Base-by-base conservation (phyloP, 345 rosid species). In the Pseudoturritis turrita region DNA sequence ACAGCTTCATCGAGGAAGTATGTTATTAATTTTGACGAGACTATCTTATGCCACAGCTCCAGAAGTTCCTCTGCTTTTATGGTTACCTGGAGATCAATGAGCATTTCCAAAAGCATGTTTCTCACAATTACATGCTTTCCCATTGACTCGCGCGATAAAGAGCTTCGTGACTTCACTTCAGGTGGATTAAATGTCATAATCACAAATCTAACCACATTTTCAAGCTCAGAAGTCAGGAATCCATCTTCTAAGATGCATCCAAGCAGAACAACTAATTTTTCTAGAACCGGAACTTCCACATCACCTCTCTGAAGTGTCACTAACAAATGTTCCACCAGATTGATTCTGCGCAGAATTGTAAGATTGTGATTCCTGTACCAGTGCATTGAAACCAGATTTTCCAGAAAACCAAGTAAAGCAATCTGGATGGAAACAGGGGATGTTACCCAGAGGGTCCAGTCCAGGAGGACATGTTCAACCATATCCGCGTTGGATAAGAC, bases 341-440 rank as follows among this genome's bases (percentile, higher is more conserved):
- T 92, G 69, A 96, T 92, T 80, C 86, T 88, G 12, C 98, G 97
- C 68, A 96, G 84, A 78, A 92, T 83, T 5, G 98, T 90, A 58
- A 96, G 97, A 84, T 96, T 96, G 82, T 96, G 99, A 81, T 85
- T 91, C 82, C 99, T 85, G 77, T 96, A 96, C 98, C 99, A 92
- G 76, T 96, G 96, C 99, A 92, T 96, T 49, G 99, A 96, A 56
- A 96, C 99, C 65, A 96, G 85, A 79, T 96, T 91, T 83, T 96
- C 99, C 75, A 96, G 95, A 82, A 96, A 96, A 44, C 95, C 89
- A 61, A 96, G 86, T 62, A 96, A 83, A 23, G 98, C 81, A 83
- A 92, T 92, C 83, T 96, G 99, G 80, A 92, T 89, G 39, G 97
- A 81, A 75, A 96, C 89, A 28, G 98, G 83, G 70, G 99, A 87